These are phyloP conservation scores for Trifolium dubium DNA, from an alignment of 306 rosid genomes.

Conservation along the genomic window DNA sequence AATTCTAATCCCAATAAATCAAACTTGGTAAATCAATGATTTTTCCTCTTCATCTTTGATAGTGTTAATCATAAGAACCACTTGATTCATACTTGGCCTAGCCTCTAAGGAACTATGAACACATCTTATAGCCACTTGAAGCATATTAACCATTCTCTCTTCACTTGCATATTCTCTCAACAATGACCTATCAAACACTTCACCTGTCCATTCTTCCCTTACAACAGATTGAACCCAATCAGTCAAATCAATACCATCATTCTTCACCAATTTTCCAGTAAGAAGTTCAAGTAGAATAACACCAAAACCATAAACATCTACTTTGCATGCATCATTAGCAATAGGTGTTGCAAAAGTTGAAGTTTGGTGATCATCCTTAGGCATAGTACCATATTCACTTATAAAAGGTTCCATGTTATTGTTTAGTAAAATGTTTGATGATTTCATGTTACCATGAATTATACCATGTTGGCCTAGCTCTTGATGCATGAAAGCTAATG, in stretches of 20 bases:
- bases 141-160: conserved; percentile 82
- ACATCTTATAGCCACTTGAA: conserved; percentile 81
- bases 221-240: conserved; percentile 87
- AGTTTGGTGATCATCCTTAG: conserved; percentile 40
- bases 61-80: conserved; percentile 62
- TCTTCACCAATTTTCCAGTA: conserved; percentile 70
- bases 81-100: conserved; percentile 80
- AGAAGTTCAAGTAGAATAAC: conserved; percentile 85
- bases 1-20: conserved; percentile 4
- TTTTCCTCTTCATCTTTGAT: conserved; percentile 82
- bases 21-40: conserved; percentile 51
- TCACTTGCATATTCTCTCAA: conserved; percentile 71
- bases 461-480: conserved; percentile 62
- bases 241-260: conserved; percentile 64
- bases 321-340: conserved; percentile 43
- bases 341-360: conserved; percentile 32
- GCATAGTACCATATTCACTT: conserved; percentile 75
- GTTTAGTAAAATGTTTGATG: conserved; percentile 77
- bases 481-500: conserved; percentile 78
- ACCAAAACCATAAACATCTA: conserved; percentile 74
- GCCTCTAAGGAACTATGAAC: conserved; percentile 56
- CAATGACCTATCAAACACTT: conserved; percentile 71
- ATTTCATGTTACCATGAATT: conserved; percentile 76
- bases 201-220: conserved; percentile 89
- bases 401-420: conserved; percentile 72